Evolutionary conservation across 2,329 filamentous ascomycete species (phyloP), one percentile per base, ranked within the genome.

Genomic region (Pleoardoris graminearum): DNA sequence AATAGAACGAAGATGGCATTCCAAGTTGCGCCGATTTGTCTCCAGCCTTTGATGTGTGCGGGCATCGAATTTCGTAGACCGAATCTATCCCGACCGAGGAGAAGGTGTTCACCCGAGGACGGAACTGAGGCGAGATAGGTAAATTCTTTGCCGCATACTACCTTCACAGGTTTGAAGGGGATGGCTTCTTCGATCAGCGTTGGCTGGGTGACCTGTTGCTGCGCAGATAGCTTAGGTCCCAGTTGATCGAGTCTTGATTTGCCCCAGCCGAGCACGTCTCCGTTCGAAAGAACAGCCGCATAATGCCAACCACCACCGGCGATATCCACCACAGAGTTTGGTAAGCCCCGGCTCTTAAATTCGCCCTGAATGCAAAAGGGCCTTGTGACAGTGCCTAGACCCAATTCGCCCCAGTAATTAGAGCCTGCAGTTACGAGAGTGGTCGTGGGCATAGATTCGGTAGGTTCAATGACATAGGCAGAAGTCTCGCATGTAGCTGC

Each of bases 231-330:
- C 77, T 42, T 36, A 2, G 48, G 73, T 0, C 91, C 92, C 1
- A 96, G 76, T 70, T 99, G 93, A 0, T 90, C 90, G 68, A 96
- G 94, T 21, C 91, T 83, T 12, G 89, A 87, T 63, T 85, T 90
- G 0, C 94, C 94, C 93, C 93, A 97, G 2, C 91, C 92, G 69
- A 89, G 96, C 1, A 87, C 86, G 14, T 88, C 81, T 0, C 92
- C 93, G 67, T 88, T 87, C 37, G 82, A 82, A 3, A 96, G 74
- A 0, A 97, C 82, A 1, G 78, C 84, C 14, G 95, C 82, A 0
- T 85, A 85, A 68, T 99, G 94, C 19, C 85, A 85, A 79, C 96
- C 88, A 27, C 89, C 85, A 10, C 89, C 88, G 1, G 86, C 78
- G 22, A 97, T 68, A 52, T 87, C 82, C 1, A 83, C 73, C 3